Percentiles rank a stretch among this genome's conserved stretches.
These are phyloP conservation scores for Ceriops tagal DNA, from an alignment of 345 rosid species.

Conservation along the genomic window DNA sequence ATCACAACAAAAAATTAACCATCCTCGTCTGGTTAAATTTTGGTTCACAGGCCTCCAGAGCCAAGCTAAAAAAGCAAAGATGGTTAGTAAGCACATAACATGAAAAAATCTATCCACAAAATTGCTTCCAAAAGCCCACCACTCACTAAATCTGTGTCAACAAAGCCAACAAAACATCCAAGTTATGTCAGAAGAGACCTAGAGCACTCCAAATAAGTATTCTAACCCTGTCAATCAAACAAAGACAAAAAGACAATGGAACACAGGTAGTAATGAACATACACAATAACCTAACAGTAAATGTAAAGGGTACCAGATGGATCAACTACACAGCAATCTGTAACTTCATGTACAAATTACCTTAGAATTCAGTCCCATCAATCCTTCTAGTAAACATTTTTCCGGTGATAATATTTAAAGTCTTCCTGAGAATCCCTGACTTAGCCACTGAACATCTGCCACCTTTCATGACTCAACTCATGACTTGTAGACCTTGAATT, in stretches of 20 bases:
- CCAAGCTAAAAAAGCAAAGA: constrained; percentile 26
- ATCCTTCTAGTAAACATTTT: constrained; percentile 22
- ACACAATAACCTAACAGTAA: constrained; percentile 26
- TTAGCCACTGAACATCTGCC: constrained; percentile 38
- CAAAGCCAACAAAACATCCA: constrained; percentile 32
- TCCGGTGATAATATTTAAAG: constrained; percentile 16
- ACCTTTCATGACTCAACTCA: constrained; percentile 30
- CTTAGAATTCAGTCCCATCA: constrained; percentile 27
- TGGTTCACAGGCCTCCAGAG: constrained; percentile 27
- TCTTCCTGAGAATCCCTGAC: constrained; percentile 24
- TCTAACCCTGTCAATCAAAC: constrained; percentile 9
- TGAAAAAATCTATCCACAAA: constrained; percentile 18
- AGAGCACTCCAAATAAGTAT: constrained; percentile 9
- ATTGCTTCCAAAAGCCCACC: constrained; percentile 29
- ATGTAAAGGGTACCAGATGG: constrained; percentile 19
- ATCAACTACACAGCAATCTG: constrained; percentile 21
- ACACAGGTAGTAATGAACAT: constrained; percentile 11
- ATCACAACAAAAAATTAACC: constrained; percentile 22
- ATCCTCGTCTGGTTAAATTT: constrained; percentile 26
- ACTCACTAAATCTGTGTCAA: constrained; percentile 39
- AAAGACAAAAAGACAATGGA: constrained; percentile 7
- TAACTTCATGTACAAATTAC: constrained; percentile 37
- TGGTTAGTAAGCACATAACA: constrained; percentile 28
- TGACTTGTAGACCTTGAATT: constrained; percentile 12
- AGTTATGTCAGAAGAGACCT: constrained; percentile 20